Base-by-base conservation (phyloP, 1,284 basidiomycete genomes). In the Ganoderma boninense region DNA sequence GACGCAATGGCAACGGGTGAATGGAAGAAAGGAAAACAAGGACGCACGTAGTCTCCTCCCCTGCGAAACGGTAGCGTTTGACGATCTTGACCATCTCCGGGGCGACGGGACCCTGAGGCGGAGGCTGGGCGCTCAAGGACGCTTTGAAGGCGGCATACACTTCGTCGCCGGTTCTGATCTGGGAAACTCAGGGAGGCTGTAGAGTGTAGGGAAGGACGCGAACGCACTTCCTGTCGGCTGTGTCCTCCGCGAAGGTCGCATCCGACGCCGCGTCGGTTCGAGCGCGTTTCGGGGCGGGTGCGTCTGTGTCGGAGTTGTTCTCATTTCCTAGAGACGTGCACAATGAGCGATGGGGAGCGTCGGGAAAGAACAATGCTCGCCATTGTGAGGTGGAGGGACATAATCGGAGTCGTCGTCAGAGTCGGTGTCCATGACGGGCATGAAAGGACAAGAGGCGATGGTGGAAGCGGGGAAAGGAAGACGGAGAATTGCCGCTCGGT, bases 61-160 rank as follows among this genome's bases (percentile, higher is more conserved):
- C 93, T 1, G 93, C 94, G 76, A 92, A 95, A 43, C 87, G 80
- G 79, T 90, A 92, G 62, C 84, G 85, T 77, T 89, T 92, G 77
- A 90, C 86, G 61, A 95, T 83, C 78, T 89, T 92, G 56, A 95
- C 85, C 7, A 61, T 71, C 59, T 65, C 66, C 10, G 52, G 40
- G 3, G 62, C 32, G 1, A 67, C 62, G 40, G 42, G 71, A 35
- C 8, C 72, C 65, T 29, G 65, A 23, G 60, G 23, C 44, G 54
- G 18, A 29, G 60, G 23, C 44, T 56, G 14, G 29, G 52, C 62
- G 43, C 65, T 66, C 56, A 74, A 32, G 65, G 75, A 77, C 23
- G 73, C 73, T 63, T 74, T 72, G 73, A 74, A 74, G 20, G 65
- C 69, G 35, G 73, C 71, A 54, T 68, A 74, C 2, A 59, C 69